Base-by-base conservation (phyloP, 1,284 basidiomycete genomes). In the Ustilago shanxiensis region DNA sequence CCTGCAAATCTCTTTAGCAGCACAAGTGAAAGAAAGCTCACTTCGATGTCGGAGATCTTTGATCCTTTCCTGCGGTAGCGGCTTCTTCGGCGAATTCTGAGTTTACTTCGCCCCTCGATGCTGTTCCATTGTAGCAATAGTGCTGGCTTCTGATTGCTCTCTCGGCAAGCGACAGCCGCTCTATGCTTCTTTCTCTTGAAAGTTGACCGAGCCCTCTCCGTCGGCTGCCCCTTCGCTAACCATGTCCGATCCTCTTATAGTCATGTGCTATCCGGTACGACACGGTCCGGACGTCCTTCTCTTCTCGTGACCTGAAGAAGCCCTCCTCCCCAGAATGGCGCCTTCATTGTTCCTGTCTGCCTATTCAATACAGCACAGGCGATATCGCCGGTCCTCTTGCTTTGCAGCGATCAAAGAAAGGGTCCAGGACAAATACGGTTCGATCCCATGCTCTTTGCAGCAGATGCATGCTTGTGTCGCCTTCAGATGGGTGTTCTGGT, bases 201-300 rank as follows among this genome's bases (percentile, higher is more conserved):
- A 11, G 50, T 52, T 52, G 50, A 52, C 50, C 31, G 50, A 52
- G 28, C 7, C 10, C 28, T n/a, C 29, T 52, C 50, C 50, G 31
- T 29, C 28, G 50, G 31, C 26, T 52, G 16, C 26, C 49, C 14
- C 26, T 33, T 52, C 50, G 50, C 50, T 52, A 33, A 33, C 14
- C 29, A 29, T 52, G 47, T 28, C 14, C 8, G 26, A 29, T n/a
- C 16, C 29, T n/a, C 29, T 20, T 29, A 52, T 29, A 26, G 22
- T 35, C 50, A 52, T 52, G 50, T 52, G 50, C 5, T 52, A 8
- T 10, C 18, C 50, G 50, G 26, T 14, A 39, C 24, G 24, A 16
- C 45, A 13, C 50, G 53, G 53, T 37, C 53, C 53, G 53, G 35
- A 35, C 51, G n/a, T 31, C 29, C 51, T 31, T 4, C 7, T 8